These are phyloP conservation scores for Dendrostoma leiphaemia DNA, from an alignment of 2,329 filamentous ascomycete species.

Conservation along the genomic window DNA sequence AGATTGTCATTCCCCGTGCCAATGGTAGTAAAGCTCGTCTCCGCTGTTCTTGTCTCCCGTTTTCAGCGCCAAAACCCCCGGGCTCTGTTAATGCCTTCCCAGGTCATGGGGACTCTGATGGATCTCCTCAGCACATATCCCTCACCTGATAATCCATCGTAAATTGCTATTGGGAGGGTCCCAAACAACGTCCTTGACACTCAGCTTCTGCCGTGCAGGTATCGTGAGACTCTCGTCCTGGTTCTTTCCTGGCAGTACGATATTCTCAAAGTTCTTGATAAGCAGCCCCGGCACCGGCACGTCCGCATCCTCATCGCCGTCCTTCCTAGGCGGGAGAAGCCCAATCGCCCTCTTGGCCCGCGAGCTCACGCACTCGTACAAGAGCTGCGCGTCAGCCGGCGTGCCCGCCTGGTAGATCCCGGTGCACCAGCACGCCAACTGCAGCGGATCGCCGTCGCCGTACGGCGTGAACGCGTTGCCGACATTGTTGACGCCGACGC, in stretches of 20 bases:
- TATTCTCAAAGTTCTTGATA: conserved; percentile 24
- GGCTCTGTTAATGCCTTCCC: too few relatives aligned
- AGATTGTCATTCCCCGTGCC: too few relatives aligned
- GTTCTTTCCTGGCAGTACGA: conserved; percentile 22
- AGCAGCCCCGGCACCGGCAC: conserved; percentile 25
- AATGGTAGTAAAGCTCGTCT: too few relatives aligned
- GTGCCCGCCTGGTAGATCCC: conserved; percentile 68
- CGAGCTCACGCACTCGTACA: conserved; percentile 45
- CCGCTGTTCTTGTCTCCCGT: too few relatives aligned
- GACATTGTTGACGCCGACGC: conserved; percentile 68
- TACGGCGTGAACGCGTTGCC: conserved; percentile 74
- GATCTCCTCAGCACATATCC: not conserved
- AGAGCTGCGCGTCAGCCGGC: conserved; percentile 51
- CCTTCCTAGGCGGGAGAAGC: conserved; percentile 14
- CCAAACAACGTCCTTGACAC: conserved; percentile 36
- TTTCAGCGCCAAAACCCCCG: too few relatives aligned
- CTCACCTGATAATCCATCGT: conserved; percentile 25
- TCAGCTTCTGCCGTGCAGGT: conserved; percentile 27
- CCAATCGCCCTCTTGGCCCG: conserved; percentile 35
- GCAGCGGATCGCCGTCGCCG: conserved; percentile 64
- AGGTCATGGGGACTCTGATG: not conserved
- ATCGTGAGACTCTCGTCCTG: conserved; percentile 1
- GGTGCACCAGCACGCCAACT: conserved; percentile 60
- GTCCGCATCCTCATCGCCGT: not conserved
- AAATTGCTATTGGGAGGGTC: conserved; percentile 29